Evolutionary conservation across 192 early-diverging fungal species (phyloP).

Genomic region (Backusella circina): DNA sequence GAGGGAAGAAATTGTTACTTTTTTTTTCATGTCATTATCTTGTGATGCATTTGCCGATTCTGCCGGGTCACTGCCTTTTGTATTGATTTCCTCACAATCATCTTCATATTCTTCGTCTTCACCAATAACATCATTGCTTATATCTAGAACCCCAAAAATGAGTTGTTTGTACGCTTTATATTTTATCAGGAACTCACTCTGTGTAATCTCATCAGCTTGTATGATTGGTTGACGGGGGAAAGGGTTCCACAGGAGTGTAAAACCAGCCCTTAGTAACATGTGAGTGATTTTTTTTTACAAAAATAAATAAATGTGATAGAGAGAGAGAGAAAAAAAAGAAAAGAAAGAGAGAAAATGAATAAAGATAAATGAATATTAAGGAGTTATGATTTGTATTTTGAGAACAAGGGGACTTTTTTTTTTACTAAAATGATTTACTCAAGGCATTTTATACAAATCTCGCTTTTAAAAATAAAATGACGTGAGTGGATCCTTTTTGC

Average conservation of each 20-base stretch:
- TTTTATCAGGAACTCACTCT: background rate
- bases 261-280: constrained; percentile 1
- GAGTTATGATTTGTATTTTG: background rate
- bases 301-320: background rate
- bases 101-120: background rate
- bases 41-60: constrained; percentile 2
- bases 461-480: background rate
- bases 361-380: background rate
- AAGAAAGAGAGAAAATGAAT: background rate
- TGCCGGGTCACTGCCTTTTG: background rate
- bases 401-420: background rate
- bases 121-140: background rate
- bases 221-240: background rate
- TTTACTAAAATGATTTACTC: background rate
- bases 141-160: background rate
- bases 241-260: constrained; percentile 1
- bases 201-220: background rate
- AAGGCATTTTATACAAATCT: background rate
- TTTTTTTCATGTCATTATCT: background rate
- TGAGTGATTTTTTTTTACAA: background rate
- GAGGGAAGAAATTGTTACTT: background rate
- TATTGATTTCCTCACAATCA: constrained; percentile 1
- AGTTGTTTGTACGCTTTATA: background rate
- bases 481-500: background rate
- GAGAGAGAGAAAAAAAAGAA: background rate